Evolutionary conservation across 805 yeast genomes (phyloP).

Genomic region (Candida ortonii): DNA sequence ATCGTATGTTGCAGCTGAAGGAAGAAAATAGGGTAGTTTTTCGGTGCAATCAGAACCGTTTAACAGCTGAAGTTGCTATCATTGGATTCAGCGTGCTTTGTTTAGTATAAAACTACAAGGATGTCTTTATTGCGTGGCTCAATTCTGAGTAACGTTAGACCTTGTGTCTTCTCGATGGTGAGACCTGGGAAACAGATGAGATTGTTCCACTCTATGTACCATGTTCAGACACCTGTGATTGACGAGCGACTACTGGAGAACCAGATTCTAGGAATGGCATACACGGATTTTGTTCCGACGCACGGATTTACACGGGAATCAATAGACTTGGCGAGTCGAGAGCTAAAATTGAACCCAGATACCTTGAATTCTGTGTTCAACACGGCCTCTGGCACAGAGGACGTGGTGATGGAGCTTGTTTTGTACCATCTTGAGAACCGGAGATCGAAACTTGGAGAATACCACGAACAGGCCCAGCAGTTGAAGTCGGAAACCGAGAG

Average conservation of each 20-base stretch:
- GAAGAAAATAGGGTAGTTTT: too few relatives aligned
- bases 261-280: conserved; percentile 33
- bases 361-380: conserved; percentile 40
- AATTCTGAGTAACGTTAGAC: too few relatives aligned
- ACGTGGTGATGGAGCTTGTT: conserved; percentile 41
- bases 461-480: conserved; percentile 25
- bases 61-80: too few relatives aligned
- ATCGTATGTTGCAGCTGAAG: too few relatives aligned
- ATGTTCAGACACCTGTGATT: conserved; percentile 36
- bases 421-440: conserved; percentile 45
- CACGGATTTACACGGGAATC: conserved; percentile 43
- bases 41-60: too few relatives aligned
- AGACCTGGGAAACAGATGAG: conserved; percentile 16
- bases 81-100: too few relatives aligned
- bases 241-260: conserved; percentile 37
- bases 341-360: conserved; percentile 39
- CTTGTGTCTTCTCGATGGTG: too few relatives aligned
- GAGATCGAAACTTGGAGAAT: conserved; percentile 36
- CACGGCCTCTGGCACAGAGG: conserved; percentile 27
- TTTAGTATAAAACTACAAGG: too few relatives aligned
- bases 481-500: conserved; percentile 22
- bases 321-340: conserved; percentile 42
- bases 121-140: too few relatives aligned
- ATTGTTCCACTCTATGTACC: conserved; percentile 38
- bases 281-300: conserved; percentile 38